Evolutionary conservation across 805 yeast genomes (phyloP), one percentile per base, ranked within the genome.

Genomic region (Metschnikowia noctiluminum): DNA sequence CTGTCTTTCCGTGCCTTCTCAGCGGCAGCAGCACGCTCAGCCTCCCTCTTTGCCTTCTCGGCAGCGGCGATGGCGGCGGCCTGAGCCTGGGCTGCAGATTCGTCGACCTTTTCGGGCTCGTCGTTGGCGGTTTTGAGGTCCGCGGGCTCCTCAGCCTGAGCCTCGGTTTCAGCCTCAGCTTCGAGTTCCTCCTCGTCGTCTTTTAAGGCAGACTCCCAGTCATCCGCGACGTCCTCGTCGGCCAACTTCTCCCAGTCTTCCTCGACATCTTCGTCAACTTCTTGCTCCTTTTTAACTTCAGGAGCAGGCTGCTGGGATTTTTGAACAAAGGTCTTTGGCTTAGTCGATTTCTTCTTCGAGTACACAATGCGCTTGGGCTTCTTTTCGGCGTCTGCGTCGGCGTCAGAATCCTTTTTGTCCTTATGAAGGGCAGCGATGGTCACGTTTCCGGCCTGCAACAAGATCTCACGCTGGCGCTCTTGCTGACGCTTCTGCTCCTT

Each of bases 381-480:
- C 14, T 59, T 61, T 26, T 62, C 63, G 42, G 61, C 71, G 10
- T 55, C 61, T 30, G 51, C 58, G 12, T 59, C 49, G 15, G 26
- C 41, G 31, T 52, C 58, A 11, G 59, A 48, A 13, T 27, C 41
- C 3, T 39, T 43, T 40, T 45, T 43, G 36, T 52, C 48, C 46
- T 63, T 67, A 52, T 73, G 74, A 53, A 91, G 77, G 50, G 91
- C 98, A 28, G 88, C 87, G 61, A 91, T 88, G 40, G 71, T 72
- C 40, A 90, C 77, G 62, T 82, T 81, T 53, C 89, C 87, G 34
- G 90, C 73, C 50, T 84, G 84, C 56, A 92, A 77, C 53, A 92
- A 75, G 61, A 85, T 90, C 56, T 87, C 87, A 68, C 95, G 87
- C 73, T 98, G 89, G 65, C 87, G 87, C 64, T 92, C 97, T 61